Conservation (phyloP, 257 asterid genomes). For the Perilla frutescens region DNA sequence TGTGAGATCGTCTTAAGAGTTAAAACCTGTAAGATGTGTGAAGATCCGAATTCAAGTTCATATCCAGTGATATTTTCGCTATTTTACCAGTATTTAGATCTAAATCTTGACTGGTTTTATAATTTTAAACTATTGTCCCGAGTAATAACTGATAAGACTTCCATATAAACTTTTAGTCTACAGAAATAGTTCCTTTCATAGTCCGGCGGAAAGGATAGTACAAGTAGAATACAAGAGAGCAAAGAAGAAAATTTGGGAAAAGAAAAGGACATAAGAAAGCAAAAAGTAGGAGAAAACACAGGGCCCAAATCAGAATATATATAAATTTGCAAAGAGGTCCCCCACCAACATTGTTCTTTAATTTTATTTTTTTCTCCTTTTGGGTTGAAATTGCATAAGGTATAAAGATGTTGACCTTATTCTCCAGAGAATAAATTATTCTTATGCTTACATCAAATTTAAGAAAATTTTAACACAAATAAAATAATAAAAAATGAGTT, state of each 20-base stretch:
- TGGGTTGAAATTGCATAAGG: not conserved
- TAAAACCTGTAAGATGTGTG: too few species aligned
- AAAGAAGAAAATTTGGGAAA: constrained; percentile 9
- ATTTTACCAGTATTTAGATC: too few species aligned
- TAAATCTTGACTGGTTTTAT: too few species aligned
- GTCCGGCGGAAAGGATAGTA: not conserved
- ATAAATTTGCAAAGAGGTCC: constrained; percentile 10
- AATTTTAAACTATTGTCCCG: too few species aligned
- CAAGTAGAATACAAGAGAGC: not conserved
- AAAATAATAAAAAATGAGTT: too few species aligned
- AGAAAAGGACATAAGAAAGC: not conserved
- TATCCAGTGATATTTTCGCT: too few species aligned
- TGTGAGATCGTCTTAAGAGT: too few species aligned
- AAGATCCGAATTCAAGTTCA: too few species aligned
- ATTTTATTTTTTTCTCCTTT: not conserved
- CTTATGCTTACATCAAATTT: constrained; percentile 1
- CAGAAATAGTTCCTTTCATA: not conserved
- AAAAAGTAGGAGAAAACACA: not conserved
- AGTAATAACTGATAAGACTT: too few species aligned
- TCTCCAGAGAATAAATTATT: not conserved
- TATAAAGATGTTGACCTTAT: constrained; percentile 16
- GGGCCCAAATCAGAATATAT: not conserved
- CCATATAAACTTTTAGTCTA: too few species aligned
- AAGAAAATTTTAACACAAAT: not conserved
- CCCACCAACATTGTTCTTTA: not conserved